Base-by-base conservation (phyloP, 225 moss, liverwort and hornwort species). In the Pseudoscleropodium purum region DNA sequence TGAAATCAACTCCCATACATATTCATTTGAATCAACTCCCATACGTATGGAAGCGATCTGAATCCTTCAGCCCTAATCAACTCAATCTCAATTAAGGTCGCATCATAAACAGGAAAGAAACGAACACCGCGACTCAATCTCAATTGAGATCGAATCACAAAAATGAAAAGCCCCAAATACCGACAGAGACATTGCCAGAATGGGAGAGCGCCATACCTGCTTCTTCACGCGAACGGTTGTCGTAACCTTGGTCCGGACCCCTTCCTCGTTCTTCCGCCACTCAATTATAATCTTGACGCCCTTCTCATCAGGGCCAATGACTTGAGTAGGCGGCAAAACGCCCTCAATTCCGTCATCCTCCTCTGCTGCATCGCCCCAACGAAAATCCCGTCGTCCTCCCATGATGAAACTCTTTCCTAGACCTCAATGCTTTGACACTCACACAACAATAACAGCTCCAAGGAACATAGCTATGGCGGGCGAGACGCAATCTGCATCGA, bases 281-380 rank as follows among this genome's bases (percentile, higher is more conserved):
- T 95, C 94, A 13, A 93, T 94, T 13, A 94, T 92, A 19, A 85
- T 62, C 79, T 89, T 89, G 51, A 89, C 62, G 31, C 89, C 89
- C 79, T 89, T 89, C 70, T 89, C 89, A 39, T 95, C 95, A 11
- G 95, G 95, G 51, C 95, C 95, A 29, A 95, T 93, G 66, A 95
- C 90, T 69, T 95, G 94, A 33, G 90, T 92, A 63, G 95, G 95
- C 45, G 95, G 94, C 79, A 95, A 84, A 54, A 95, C 91, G 47
- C 93, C 94, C 84, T 94, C 95, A 52, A 94, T 84, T 45, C 92
- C 93, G 45, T 95, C 92, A 4, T 95, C 94, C 77, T 95, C 95
- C 84, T 95, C 94, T 74, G 90, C 93, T 66, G 91, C 95, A 74
- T 95, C 94, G n/a, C 95, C 95, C 95, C 95, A 95, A n/a, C 92